These are phyloP conservation scores for Fusarium pseudonygamai DNA, from an alignment of 2,329 filamentous ascomycete species.

Conservation along the genomic window DNA sequence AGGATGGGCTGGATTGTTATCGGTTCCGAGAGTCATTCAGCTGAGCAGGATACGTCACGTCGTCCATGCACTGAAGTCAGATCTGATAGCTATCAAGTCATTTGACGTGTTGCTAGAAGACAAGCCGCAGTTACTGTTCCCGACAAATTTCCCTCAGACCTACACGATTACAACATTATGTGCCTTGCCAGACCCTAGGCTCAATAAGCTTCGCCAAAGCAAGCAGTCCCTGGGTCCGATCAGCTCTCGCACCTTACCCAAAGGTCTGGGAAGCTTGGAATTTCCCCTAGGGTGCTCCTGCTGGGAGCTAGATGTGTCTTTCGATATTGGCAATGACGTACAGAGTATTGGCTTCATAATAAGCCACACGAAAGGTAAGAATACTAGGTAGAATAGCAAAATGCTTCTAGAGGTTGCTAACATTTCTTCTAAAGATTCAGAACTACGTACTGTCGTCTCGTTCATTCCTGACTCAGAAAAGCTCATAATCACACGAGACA, in stretches of 20 bases:
- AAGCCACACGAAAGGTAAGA: background rate
- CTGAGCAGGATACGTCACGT: background rate
- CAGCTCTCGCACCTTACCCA: no score
- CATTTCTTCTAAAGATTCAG: background rate
- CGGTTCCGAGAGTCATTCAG: background rate
- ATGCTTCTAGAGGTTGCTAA: accelerated
- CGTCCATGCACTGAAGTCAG: background rate
- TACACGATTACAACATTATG: background rate
- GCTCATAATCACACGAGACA: background rate
- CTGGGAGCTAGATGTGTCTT: background rate
- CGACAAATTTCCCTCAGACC: accelerated
- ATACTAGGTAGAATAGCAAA: accelerated
- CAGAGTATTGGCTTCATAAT: background rate
- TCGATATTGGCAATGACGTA: background rate
- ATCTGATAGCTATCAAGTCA: background rate
- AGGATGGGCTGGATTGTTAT: background rate
- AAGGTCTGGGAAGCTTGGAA: background rate
- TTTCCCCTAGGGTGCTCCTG: background rate
- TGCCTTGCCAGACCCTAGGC: background rate
- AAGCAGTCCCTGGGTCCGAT: background rate
- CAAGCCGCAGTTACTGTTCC: accelerated
- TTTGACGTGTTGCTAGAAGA: background rate
- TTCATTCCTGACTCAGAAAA: background rate
- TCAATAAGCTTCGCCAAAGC: background rate
- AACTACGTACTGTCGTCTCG: background rate